phyloP scores from a whole-genome alignment of 1,284 basidiomycete genomes.

The Moesziomyces globuligerus region DNA sequence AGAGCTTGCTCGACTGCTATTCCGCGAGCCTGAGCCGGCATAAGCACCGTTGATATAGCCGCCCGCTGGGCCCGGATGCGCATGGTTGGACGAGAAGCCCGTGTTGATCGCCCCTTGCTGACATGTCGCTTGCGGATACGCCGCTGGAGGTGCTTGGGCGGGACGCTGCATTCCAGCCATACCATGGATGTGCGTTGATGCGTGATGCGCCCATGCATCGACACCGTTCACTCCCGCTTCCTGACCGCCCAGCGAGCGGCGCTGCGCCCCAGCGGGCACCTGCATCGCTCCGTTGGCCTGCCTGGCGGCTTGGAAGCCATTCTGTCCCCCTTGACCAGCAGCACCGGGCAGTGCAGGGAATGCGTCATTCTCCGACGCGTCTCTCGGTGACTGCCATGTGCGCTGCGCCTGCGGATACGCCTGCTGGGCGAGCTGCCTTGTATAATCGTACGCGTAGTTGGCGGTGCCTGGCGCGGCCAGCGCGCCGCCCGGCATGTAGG shows the following conservation, averaged over 20 bases:
- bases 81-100: slow-evolving; percentile 8
- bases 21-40: slow-evolving; percentile 5
- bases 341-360: slow-evolving; percentile 21
- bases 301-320: neutral
- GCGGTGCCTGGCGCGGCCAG: neutral
- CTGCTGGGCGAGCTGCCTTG: neutral
- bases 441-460: neutral
- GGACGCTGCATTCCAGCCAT: no score
- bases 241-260: no score
- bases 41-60: neutral
- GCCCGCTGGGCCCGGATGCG: neutral
- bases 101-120: slow-evolving; percentile 2
- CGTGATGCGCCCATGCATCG: slow-evolving; percentile 35
- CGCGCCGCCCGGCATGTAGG: slow-evolving; percentile 17
- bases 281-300: no score
- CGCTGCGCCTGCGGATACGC: neutral
- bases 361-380: slow-evolving; percentile 8
- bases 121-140: slow-evolving; percentile 8
- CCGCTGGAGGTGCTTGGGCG: slow-evolving; percentile 4
- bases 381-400: neutral
- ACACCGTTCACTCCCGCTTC: slow-evolving; percentile 19
- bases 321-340: neutral
- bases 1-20: slow-evolving; percentile 30
- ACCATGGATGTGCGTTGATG: slow-evolving; percentile 11
- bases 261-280: no score